Evolutionary conservation across 106 monocot genomes (phyloP), one percentile per base, ranked within the genome.

Genomic region (Gastrodia elata): DNA sequence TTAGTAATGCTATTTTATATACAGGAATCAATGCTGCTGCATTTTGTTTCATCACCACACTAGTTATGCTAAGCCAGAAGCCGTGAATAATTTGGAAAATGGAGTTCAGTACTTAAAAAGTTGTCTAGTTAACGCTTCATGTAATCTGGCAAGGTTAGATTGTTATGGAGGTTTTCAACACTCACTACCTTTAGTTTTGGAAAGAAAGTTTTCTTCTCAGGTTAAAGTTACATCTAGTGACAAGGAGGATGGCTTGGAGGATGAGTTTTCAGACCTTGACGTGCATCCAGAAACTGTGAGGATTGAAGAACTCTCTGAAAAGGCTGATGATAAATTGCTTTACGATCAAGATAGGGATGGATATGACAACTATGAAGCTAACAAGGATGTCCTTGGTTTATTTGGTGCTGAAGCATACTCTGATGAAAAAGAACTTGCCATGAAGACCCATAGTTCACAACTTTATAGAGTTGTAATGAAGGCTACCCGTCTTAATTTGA

Each of bases 201-300:
- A 52, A 57, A 68, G 76, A 68, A 79, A 61, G 56, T 77, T 88
- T 74, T 94, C 94, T 39, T 91, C 91, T 41, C 81, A 83, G 39
- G 64, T 82, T 58, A 73, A 75, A 58, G 56, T 44, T 26, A 82
- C 65, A 35, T 73, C 84, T 6, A 75, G 71, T 61, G 71, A 83
- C 69, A 69, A 39, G 39, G 59, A 72, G 27, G 81, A 78, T 79
- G 83, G 80, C 24, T 44, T 75, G 46, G 75, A 80, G 56, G 86
- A 91, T 43, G 88, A 84, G 0, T 84, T 87, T 78, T 94, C 86
- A 73, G 91, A 61, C 48, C 72, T 91, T 1, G 88, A 87, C n/a
- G 37, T 33, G 18, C 65, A 68, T 59, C 67, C 77, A 20, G 84
- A 80, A 73, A 56, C 39, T 44, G 70, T 37, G 39, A 76, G 74